Evolutionary conservation across 495 filamentous ascomycete genomes (phyloP).

Genomic region (Aspergillus funiculosus): DNA sequence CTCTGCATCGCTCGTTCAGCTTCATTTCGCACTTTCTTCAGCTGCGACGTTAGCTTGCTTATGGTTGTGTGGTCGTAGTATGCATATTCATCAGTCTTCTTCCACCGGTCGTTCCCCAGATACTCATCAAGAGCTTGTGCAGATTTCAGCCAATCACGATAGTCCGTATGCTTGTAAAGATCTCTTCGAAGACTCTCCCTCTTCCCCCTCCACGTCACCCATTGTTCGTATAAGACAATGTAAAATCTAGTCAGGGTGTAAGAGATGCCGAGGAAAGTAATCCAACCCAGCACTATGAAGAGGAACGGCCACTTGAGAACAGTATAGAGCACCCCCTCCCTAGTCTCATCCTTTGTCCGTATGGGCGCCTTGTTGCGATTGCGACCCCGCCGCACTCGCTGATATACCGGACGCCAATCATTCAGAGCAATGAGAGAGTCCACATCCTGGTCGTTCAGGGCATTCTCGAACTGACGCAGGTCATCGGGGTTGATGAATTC

Average conservation of each 20-base stretch:
- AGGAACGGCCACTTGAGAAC: constrained; percentile 90
- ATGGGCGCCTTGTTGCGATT: constrained; percentile 38
- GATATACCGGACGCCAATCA: constrained; percentile 77
- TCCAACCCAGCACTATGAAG: constrained; percentile 70
- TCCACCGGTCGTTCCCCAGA: constrained; percentile 82
- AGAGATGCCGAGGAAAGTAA: constrained; percentile 57
- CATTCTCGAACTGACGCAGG: constrained; percentile 46
- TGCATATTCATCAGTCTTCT: constrained; percentile 78
- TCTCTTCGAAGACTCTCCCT: constrained; percentile 62
- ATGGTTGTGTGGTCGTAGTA: constrained; percentile 90
- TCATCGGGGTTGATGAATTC: constrained; percentile 59
- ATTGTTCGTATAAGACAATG: constrained; percentile 77
- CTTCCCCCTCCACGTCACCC: constrained; percentile 57
- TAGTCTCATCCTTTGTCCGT: constrained; percentile 79
- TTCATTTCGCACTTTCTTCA: constrained; percentile 58
- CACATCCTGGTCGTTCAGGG: constrained; percentile 44
- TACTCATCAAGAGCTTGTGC: constrained; percentile 76
- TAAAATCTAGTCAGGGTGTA: constrained; percentile 84
- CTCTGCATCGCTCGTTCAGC: constrained; percentile 40
- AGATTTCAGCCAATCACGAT: constrained; percentile 72
- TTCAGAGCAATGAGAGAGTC: constrained; percentile 63
- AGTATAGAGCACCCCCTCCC: constrained; percentile 85
- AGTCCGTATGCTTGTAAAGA: constrained; percentile 63
- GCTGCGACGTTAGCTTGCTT: constrained; percentile 64
- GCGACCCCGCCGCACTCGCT: constrained; percentile 52